These are phyloP conservation scores for Cyclostephanos invisitatus DNA, from an alignment of 108 stramenopile species.

Conservation along the genomic window DNA sequence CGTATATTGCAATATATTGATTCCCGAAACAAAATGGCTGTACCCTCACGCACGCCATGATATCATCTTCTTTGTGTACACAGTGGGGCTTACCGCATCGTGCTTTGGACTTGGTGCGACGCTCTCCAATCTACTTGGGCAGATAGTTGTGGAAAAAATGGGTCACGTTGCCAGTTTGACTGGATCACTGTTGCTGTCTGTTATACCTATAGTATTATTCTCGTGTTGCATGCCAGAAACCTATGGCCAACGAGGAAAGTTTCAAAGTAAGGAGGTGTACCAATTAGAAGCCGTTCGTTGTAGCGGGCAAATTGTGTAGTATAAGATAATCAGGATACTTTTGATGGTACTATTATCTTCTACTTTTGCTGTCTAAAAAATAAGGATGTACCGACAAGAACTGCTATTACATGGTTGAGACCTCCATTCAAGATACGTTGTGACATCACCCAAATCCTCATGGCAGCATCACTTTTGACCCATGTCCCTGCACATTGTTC, in stretches of 20 bases:
- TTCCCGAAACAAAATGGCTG: not conserved
- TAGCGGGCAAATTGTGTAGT: not conserved
- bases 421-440: too few relatives aligned
- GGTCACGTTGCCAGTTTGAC: constrained; percentile 79
- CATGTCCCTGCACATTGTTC: not conserved
- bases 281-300: not conserved
- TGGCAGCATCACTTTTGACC: too few relatives aligned
- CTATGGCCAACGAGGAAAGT: constrained; percentile 53
- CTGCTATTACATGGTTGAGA: too few relatives aligned
- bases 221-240: constrained; percentile 80
- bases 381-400: too few relatives aligned
- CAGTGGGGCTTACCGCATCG: constrained; percentile 80
- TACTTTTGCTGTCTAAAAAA: not conserved
- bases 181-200: constrained; percentile 71
- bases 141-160: constrained; percentile 73
- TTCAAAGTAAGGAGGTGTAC: not conserved
- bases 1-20: not conserved
- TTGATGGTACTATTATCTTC: not conserved
- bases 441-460: too few relatives aligned
- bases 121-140: constrained; percentile 79
- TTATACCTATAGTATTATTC: constrained; percentile 76
- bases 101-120: constrained; percentile 86
- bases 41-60: not conserved
- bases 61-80: not conserved
- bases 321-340: not conserved